phyloP scores from a whole-genome alignment of 768 basidiomycete species.

The Boletus tylopilopsis region DNA sequence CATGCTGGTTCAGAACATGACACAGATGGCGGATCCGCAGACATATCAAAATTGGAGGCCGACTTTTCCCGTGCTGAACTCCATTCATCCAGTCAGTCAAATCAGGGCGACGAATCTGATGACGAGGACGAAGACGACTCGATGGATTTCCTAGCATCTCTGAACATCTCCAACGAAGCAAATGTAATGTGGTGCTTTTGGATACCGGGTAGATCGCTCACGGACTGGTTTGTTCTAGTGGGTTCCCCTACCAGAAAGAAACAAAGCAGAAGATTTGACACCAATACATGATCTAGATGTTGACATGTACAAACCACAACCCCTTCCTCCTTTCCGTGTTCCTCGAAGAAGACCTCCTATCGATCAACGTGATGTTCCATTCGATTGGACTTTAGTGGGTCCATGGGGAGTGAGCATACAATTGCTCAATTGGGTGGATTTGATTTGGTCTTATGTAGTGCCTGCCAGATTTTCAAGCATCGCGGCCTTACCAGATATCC shows the following conservation, averaged over 20 bases:
- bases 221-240: conserved; percentile 16
- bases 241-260: conserved; percentile 22
- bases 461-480: conserved; percentile 11
- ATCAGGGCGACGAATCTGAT: background rate
- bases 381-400: conserved; percentile 12
- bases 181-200: conserved; percentile 17
- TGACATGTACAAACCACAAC: background rate
- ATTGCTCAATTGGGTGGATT: background rate
- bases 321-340: conserved; percentile 5
- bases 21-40: background rate
- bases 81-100: conserved; percentile 1
- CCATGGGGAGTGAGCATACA: conserved; percentile 23
- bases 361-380: conserved; percentile 18
- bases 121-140: conserved; percentile 28
- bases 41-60: conserved; percentile 4
- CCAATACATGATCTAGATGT: conserved; percentile 7
- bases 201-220: conserved; percentile 1
- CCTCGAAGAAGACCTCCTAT: conserved; percentile 16
- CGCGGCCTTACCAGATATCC: conserved; percentile 18
- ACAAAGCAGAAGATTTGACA: conserved; percentile 32
- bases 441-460: background rate
- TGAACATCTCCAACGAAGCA: conserved; percentile 29
- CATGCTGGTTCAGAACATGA: background rate
- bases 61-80: conserved; percentile 1
- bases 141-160: conserved; percentile 21